phyloP scores from a whole-genome alignment of 495 filamentous ascomycete genomes.

The Penicillium subrubescens region DNA sequence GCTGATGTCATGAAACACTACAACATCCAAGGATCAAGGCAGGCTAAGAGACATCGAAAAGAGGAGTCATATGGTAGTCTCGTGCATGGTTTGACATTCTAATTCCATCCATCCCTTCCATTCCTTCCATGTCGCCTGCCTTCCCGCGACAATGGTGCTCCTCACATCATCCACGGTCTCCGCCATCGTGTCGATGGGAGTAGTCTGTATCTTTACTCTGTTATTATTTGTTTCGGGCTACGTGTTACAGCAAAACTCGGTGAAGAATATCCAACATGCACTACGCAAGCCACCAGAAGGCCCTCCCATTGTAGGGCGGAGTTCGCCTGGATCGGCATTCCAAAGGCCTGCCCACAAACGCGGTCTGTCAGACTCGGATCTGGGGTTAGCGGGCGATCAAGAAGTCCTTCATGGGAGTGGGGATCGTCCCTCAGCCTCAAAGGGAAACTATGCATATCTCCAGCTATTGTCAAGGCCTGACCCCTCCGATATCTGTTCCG shows the following conservation, averaged over 20 bases:
- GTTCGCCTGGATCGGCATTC: constrained; percentile 28
- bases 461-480: constrained; percentile 48
- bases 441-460: constrained; percentile 47
- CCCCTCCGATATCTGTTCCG: constrained; percentile 49
- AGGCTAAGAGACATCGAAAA: constrained; percentile 13
- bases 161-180: constrained; percentile 49
- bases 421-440: constrained; percentile 2
- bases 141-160: constrained; percentile 43
- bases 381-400: constrained; percentile 15
- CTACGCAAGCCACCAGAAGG: constrained; percentile 46
- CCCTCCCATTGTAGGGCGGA: constrained; percentile 17
- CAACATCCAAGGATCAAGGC: not conserved
- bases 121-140: constrained; percentile 18
- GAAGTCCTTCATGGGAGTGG: constrained; percentile 11
- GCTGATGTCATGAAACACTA: constrained; percentile 34
- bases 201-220: constrained; percentile 61
- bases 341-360: constrained; percentile 25
- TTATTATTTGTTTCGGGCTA: constrained; percentile 72
- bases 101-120: constrained; percentile 14
- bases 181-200: constrained; percentile 44
- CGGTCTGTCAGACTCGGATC: constrained; percentile 21
- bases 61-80: not conserved
- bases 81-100: constrained; percentile 23
- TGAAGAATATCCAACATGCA: constrained; percentile 61
- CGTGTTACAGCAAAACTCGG: constrained; percentile 69